Base-by-base conservation (phyloP, 2,329 filamentous ascomycete genomes). In the Keithomyces neogunnii region DNA sequence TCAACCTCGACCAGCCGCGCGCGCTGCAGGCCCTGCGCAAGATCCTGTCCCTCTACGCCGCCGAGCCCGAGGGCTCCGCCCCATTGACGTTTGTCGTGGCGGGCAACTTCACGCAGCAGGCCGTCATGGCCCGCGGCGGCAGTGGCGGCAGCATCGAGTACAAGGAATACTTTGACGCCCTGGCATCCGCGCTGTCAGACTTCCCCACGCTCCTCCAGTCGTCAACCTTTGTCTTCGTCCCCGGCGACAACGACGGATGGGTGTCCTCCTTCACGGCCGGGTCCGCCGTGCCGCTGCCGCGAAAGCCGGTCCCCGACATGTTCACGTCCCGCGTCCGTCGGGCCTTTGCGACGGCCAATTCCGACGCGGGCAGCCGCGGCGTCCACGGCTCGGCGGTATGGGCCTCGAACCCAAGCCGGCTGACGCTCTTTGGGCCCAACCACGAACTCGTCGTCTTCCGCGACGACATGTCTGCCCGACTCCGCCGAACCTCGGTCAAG, bases 241-340 rank as follows among this genome's bases (percentile, higher is more conserved):
- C 93, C 0, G 93, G 93, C 32, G 92, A 97, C 69, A 95, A 96
- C 65, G 93, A 99, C 66, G 91, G 89, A n/a, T 99, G 93, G 93
- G 82, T 86, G 4, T 95, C 89, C 1, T 80, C 90, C 2, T 96
- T 95, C 65, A 82, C 82, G 1, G 85, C 84, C 2, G 89, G 89
- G 3, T 85, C 87, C 1, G 82, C 86, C 0, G 79, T 81, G 1
- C 80, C 85, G 0, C 63, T 92, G 9, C 89, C 89, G 0, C 72
- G 85, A 8, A 84, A 85, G 57, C 70, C 78, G 0, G 80, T 99
- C 2, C 93, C 93, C 1, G 87, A 92, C 5, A 73, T 96, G 59
- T 99, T 99, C 69, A 97, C 92, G 0, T 92, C 85, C 33, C 79
- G 93, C 13, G 79, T 99, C 43, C 84, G 88, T 58, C 80, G 92